A percentile compares a stretch with the other conserved stretches of the same genome.
Conservation (phyloP, 2,329 filamentous ascomycete genomes). For the Aspergillus texensis region DNA sequence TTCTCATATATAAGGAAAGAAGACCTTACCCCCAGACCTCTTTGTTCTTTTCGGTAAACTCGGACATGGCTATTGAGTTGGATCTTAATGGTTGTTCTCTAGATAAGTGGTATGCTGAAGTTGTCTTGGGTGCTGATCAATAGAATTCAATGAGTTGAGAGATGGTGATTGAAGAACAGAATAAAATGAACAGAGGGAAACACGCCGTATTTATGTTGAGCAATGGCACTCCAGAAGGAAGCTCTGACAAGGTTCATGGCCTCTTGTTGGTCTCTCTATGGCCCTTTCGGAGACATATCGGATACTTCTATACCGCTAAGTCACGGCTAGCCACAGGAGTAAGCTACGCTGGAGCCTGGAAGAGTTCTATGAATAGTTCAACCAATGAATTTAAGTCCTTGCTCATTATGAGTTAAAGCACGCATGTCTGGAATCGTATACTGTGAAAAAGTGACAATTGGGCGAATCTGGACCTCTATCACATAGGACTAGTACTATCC, state of each 20-base stretch:
- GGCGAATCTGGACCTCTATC: not conserved
- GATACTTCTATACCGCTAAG: constrained; percentile 25
- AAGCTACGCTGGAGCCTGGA: not conserved
- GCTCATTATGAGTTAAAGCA: not conserved
- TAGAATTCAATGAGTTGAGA: not conserved
- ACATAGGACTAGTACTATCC: not conserved
- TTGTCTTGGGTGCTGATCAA: not conserved
- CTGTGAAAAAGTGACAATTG: not conserved
- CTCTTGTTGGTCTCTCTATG: not conserved
- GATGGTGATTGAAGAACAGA: not conserved
- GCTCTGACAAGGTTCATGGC: too few relatives aligned
- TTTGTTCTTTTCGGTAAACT: constrained; percentile 41
- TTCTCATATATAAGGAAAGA: not conserved
- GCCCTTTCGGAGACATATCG: constrained; percentile 35
- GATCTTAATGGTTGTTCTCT: not conserved
- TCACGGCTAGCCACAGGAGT: not conserved
- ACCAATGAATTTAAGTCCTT: not conserved
- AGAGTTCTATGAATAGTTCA: not conserved
- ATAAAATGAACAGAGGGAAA: not conserved
- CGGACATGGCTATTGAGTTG: constrained; percentile 28
- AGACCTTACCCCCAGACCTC: constrained; percentile 45
- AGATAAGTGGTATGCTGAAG: not conserved
- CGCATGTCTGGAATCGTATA: not conserved
- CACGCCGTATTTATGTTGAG: constrained; percentile 11
- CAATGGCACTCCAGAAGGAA: not conserved